These are phyloP conservation scores for Incumbomyces delicatus DNA, from an alignment of 2,329 filamentous ascomycete genomes.

Conservation along the genomic window DNA sequence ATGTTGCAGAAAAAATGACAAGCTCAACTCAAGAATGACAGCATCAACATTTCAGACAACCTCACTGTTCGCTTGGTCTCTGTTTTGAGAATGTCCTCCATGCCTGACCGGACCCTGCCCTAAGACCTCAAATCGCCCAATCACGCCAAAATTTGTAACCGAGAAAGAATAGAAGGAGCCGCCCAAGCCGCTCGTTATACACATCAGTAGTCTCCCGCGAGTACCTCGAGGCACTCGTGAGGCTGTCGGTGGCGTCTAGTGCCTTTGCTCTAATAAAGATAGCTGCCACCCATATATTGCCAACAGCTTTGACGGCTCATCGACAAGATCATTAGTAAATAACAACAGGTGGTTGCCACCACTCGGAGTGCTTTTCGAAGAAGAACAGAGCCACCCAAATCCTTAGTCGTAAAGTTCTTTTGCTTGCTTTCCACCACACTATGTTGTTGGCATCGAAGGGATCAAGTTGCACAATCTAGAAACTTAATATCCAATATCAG, in stretches of 20 bases:
- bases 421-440: neutral
- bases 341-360: neutral
- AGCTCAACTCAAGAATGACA: too few species aligned
- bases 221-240: neutral
- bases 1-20: too few species aligned
- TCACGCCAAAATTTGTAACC: too few species aligned
- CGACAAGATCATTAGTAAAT: neutral
- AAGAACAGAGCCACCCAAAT: neutral
- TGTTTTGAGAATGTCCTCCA: too few species aligned
- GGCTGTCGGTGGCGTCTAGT: neutral
- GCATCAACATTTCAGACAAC: too few species aligned
- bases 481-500: too few species aligned
- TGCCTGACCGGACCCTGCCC: too few species aligned
- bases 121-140: too few species aligned
- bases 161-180: neutral
- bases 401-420: neutral
- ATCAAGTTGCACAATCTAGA: neutral
- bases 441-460: neutral
- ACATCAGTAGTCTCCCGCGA: neutral
- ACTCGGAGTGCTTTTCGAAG: too few species aligned
- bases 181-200: slow-evolving; percentile 1
- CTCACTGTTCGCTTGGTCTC: too few species aligned
- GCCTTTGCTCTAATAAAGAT: neutral
- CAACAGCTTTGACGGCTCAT: neutral
- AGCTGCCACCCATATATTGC: neutral